Conservation (phyloP, 2,329 filamentous ascomycete species). For the Penicillium sp. region DNA sequence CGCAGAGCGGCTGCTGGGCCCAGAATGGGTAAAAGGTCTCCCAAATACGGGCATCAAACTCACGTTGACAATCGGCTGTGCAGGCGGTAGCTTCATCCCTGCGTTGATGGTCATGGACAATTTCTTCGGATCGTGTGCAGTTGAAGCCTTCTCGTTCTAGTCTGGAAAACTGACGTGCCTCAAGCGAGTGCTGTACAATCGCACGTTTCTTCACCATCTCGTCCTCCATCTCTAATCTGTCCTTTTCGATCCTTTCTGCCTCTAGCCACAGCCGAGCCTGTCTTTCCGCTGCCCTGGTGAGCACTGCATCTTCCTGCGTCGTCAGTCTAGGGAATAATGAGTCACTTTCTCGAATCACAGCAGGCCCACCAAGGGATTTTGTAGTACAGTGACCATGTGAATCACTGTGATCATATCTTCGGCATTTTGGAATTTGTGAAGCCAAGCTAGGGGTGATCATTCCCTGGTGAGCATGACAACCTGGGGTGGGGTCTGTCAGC, state of each 20-base stretch:
- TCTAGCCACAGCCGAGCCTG: neutral
- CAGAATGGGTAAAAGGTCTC: neutral
- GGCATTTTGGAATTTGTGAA: neutral
- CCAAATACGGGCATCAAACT: neutral
- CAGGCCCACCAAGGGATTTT: neutral
- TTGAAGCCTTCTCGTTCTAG: neutral
- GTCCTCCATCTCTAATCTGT: neutral
- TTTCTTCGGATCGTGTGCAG: neutral
- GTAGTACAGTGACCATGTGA: neutral
- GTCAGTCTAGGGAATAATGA: neutral
- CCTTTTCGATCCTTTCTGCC: neutral
- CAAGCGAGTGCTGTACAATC: neutral
- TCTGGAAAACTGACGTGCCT: neutral
- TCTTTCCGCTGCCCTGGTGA: neutral
- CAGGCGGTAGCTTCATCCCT: neutral
- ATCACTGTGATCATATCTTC: neutral
- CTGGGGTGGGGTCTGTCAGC: neutral
- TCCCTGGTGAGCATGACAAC: neutral
- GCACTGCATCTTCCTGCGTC: neutral
- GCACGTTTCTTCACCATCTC: neutral
- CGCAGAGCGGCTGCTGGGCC: neutral
- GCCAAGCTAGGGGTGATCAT: too few relatives aligned
- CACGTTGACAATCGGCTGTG: neutral
- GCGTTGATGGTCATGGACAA: neutral
- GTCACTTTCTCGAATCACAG: neutral